Evolutionary conservation across 257 asterid genomes (phyloP), one percentile per base, ranked within the genome.

Genomic region (Solanum medicagineum): DNA sequence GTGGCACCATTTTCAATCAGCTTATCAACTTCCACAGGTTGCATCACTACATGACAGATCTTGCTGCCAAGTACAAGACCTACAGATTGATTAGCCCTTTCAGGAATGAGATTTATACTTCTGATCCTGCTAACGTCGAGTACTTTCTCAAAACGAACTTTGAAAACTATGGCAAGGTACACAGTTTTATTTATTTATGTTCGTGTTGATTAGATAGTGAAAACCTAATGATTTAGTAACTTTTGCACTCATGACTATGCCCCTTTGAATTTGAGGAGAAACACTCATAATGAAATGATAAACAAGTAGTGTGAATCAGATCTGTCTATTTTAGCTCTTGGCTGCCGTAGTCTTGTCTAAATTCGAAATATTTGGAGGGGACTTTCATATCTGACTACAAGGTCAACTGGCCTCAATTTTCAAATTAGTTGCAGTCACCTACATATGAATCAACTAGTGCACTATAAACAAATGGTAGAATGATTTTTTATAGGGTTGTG

Each of bases 21-120:
- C 92, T 94, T 45, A 2, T 87, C 24, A 92, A 94, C 80, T 94
- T 92, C 90, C 84, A 86, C 40, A 89, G 95, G 79, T 83, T 94
- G 88, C 95, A 94, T 85, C 91, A 94, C 73, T 94, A 92, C 88
- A 92, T 94, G 96, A 92, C 95, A 54, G 93, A 92, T 66, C 92
- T 92, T 49, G 93, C 95, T 4, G 59, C 51, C 12, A 89, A 87
- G 63, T 55, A 92, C 70, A 89, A 29, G 84, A 94, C 98, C 42
- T 94, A 91, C 93, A 85, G 98, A 84, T 83, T 94, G 26, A 86
- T 94, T 53, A 80, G 88, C 86, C 95, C 90, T 57, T 91, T 89
- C 36, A 87, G 92, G 5, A 87, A 68, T 81, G 95, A 94, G 89
- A 84, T 94, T 47, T 92, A 92, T 77, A 93, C 97, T 57, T 86